A percentile compares a stretch with the other conserved stretches of the same genome.
phyloP scores from a whole-genome alignment of 352 stramenopile genomes.

The Globisporangium uncinulatum region DNA sequence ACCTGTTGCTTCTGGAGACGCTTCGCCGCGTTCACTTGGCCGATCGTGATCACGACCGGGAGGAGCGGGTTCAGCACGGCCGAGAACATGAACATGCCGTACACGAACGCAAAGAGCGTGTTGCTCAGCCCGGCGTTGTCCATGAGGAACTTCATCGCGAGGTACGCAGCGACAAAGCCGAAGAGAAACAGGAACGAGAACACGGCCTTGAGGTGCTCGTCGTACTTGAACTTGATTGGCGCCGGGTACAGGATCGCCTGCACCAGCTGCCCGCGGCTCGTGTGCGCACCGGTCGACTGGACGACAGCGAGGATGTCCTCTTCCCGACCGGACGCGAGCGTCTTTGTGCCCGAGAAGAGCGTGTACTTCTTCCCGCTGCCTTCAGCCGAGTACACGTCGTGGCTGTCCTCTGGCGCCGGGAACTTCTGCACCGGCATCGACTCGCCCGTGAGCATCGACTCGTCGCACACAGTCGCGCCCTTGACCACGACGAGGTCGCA shows the following conservation, averaged over 20 bases:
- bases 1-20: conserved; percentile 71
- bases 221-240: conserved; percentile 89
- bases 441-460: conserved; percentile 73
- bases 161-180: conserved; percentile 61
- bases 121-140: conserved; percentile 63
- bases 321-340: conserved; percentile 57
- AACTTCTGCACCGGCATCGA: conserved; percentile 88
- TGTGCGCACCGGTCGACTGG: conserved; percentile 77
- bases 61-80: conserved; percentile 79
- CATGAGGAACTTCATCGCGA: conserved; percentile 73
- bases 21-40: conserved; percentile 79
- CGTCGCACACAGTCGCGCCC: conserved; percentile 61
- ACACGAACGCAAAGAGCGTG: conserved; percentile 61
- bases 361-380: conserved; percentile 80
- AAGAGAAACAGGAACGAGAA: conserved; percentile 77
- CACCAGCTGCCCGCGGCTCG: conserved; percentile 79
- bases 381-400: conserved; percentile 44
- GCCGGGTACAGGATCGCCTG: conserved; percentile 83
- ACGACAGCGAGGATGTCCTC: conserved; percentile 76
- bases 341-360: conserved; percentile 80
- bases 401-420: conserved; percentile 41
- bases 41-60: conserved; percentile 87
- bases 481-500: conserved; percentile 71
- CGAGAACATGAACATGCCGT: conserved; percentile 80
- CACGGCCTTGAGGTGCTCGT: conserved; percentile 84